Conservation (phyloP, 768 basidiomycete genomes). For the Boletus reticuloceps region DNA sequence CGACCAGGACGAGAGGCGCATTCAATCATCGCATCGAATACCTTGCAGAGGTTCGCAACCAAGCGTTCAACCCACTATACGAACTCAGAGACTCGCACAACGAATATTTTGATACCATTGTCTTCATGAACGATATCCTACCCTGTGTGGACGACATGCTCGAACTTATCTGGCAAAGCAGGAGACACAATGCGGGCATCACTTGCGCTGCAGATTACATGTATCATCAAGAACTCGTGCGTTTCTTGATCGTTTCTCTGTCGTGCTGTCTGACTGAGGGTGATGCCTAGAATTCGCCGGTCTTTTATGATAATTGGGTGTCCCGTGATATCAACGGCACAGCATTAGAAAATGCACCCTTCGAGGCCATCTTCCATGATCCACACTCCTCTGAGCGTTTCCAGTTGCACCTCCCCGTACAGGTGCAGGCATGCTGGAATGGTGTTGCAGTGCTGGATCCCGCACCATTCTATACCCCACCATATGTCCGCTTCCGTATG, state of each 20-base stretch:
- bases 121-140: conserved; percentile 99
- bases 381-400: conserved; percentile 72
- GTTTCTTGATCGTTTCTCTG: conserved; percentile 22
- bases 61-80: conserved; percentile 92
- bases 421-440: conserved; percentile 99
- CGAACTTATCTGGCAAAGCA: conserved; percentile 95
- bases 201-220: conserved; percentile 99
- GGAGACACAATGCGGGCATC: conserved; percentile 93
- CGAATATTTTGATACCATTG: conserved; percentile 93
- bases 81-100: conserved; percentile 89
- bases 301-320: conserved; percentile 99
- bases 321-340: conserved; percentile 98
- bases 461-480: conserved; percentile 89
- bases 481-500: conserved; percentile 95
- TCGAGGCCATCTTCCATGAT: conserved; percentile 92
- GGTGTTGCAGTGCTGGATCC: conserved; percentile 95
- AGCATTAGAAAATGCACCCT: conserved; percentile 96
- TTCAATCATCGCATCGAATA: conserved; percentile 99
- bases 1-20: conserved; percentile 87
- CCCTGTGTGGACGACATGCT: conserved; percentile 97
- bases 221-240: conserved; percentile 92
- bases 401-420: conserved; percentile 89
- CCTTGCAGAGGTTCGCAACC: conserved; percentile 99
- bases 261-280: not conserved
- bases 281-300: conserved; percentile 61